A percentile compares a stretch with the other conserved stretches of the same genome.
These are phyloP conservation scores for Candida morakotiae DNA, from an alignment of 805 yeast species.

Conservation along the genomic window DNA sequence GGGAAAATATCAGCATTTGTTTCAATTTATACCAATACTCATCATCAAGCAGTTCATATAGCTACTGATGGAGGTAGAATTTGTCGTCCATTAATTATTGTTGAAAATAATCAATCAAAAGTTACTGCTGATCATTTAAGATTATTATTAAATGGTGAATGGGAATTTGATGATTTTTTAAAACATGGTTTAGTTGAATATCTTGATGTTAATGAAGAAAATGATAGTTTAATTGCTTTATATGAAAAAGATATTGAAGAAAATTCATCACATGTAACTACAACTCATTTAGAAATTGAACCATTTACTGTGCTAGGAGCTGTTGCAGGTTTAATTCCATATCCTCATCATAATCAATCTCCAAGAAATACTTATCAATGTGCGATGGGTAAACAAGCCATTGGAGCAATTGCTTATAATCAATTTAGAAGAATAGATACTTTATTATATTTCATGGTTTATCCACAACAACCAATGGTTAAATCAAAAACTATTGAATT, in stretches of 20 bases:
- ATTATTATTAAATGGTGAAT: constrained; percentile 58
- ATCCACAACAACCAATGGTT: constrained; percentile 99
- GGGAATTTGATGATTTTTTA: constrained; percentile 91
- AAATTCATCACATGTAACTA: constrained; percentile 39
- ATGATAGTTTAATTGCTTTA: constrained; percentile 87
- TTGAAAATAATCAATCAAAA: constrained; percentile 59
- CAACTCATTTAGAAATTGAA: constrained; percentile 92
- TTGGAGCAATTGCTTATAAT: constrained; percentile 97
- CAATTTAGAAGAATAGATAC: constrained; percentile 96
- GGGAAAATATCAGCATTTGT: constrained; percentile 88
- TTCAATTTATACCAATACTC: constrained; percentile 84
- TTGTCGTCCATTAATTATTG: constrained; percentile 93
- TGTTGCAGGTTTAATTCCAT: constrained; percentile 88
- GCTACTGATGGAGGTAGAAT: constrained; percentile 99
- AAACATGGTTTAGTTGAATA: constrained; percentile 87
- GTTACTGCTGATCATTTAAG: constrained; percentile 70
- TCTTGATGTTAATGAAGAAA: constrained; percentile 95
- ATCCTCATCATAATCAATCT: constrained; percentile 89
- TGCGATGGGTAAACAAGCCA: constrained; percentile 99
- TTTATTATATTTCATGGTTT: constrained; percentile 89
- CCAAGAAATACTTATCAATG: constrained; percentile 92
- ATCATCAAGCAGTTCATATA: constrained; percentile 90
- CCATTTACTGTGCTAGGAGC: constrained; percentile 92
- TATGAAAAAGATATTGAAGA: constrained; percentile 59
- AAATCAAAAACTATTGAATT: constrained; percentile 95